Evolutionary conservation across 768 basidiomycete species (phyloP).

Genomic region (Leccinum imitatum): DNA sequence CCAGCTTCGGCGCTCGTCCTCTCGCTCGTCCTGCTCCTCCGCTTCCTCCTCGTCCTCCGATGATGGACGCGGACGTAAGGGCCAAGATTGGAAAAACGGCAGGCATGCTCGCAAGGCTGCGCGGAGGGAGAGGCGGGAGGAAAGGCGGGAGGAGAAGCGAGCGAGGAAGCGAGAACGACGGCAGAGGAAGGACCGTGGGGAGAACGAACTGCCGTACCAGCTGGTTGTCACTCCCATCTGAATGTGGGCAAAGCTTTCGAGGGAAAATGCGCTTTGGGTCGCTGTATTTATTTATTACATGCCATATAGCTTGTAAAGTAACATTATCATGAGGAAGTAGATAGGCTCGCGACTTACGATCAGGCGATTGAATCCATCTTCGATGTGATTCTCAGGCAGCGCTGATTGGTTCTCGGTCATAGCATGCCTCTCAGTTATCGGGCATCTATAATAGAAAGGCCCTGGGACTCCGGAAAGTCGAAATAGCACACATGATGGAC

Average conservation of each 20-base stretch:
- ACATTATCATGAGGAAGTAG: no score
- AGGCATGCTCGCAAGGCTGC: neutral
- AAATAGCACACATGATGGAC: no score
- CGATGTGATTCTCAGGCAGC: no score
- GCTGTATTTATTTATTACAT: no score
- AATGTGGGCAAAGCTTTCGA: neutral
- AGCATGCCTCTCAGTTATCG: no score
- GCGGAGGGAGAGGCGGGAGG: constrained; percentile 16
- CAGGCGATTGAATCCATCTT: no score
- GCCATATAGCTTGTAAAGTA: no score
- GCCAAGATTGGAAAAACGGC: neutral
- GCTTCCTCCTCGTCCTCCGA: neutral
- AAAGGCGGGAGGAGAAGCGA: constrained; percentile 15
- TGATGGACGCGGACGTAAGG: neutral
- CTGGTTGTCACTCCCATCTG: constrained; percentile 16
- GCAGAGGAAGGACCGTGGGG: constrained; percentile 17
- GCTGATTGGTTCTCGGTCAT: no score
- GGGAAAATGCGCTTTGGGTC: neutral
- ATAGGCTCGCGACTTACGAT: no score
- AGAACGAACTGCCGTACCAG: constrained; percentile 21
- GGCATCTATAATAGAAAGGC: no score
- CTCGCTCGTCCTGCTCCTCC: neutral
- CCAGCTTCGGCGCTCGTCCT: neutral
- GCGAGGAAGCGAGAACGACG: constrained; percentile 14
- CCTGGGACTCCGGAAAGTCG: no score